Conservation (phyloP, 768 basidiomycete genomes). For the Mycena vitilis region DNA sequence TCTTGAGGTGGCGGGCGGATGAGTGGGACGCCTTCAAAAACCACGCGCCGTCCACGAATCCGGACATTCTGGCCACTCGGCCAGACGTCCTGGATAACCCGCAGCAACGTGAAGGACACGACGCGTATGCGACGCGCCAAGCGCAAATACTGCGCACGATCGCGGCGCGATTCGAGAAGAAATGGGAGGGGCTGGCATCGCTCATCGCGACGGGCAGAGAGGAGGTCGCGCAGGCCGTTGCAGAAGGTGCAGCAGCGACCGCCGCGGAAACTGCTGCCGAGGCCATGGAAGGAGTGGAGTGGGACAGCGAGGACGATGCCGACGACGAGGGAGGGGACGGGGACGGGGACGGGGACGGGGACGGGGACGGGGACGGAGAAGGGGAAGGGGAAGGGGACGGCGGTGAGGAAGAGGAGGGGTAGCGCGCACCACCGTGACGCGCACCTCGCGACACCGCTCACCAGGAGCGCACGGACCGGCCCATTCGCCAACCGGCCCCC, state of each 20-base stretch:
- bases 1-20: slow-evolving; percentile 19
- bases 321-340: background rate
- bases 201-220: background rate
- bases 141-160: background rate
- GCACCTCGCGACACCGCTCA: background rate
- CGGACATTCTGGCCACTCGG: background rate
- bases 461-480: no score
- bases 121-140: slow-evolving; percentile 12
- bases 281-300: no score
- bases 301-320: background rate
- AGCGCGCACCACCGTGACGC: no score
- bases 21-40: slow-evolving; percentile 11
- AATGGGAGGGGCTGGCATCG: background rate
- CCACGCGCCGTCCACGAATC: background rate
- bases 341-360: background rate
- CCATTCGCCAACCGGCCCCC: no score
- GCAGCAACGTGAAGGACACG: slow-evolving; percentile 9
- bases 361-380: background rate
- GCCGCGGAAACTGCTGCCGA: background rate
- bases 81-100: background rate
- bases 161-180: background rate
- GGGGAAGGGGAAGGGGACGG: background rate
- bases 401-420: background rate
- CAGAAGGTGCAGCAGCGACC: background rate
- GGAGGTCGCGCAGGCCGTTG: background rate